These are phyloP conservation scores for Fraxinus ornus DNA, from an alignment of 305 asterid genomes.

Conservation along the genomic window DNA sequence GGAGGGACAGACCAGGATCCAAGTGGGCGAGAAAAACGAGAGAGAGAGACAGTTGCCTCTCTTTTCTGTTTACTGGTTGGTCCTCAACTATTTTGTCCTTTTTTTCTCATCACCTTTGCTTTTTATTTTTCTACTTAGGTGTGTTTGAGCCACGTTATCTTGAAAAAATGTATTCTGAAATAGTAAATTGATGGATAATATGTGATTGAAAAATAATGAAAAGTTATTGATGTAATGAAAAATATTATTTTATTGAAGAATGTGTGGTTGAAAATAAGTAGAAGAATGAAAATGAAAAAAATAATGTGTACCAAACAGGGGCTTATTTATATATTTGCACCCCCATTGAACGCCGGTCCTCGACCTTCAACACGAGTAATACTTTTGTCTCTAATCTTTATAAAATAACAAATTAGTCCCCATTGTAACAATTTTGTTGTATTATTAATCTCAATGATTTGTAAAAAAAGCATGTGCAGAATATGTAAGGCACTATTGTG, in stretches of 20 bases:
- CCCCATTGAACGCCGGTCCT: not conserved
- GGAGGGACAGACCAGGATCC: constrained; percentile 25
- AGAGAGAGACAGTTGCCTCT: constrained; percentile 37
- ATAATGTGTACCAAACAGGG: too few species aligned
- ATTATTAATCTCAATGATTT: too few species aligned
- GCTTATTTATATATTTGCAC: not conserved
- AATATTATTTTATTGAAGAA: too few species aligned
- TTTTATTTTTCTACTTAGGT: not conserved
- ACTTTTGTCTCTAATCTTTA: not conserved
- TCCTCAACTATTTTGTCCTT: constrained; percentile 44
- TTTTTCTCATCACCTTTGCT: constrained; percentile 28
- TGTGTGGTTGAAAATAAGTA: too few species aligned
- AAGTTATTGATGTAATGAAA: too few species aligned
- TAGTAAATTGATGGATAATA: too few species aligned
- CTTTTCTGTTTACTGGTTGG: constrained; percentile 36
- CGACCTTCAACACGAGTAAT: not conserved
- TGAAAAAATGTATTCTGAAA: too few species aligned
- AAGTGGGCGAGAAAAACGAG: constrained; percentile 25
- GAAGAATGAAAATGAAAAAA: too few species aligned
- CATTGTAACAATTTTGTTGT: not conserved
- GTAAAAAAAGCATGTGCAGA: not conserved
- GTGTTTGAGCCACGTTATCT: too few species aligned
- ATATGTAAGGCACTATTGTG: not conserved
- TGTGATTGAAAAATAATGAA: too few species aligned
- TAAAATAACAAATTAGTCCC: not conserved